A percentile compares a stretch with the other conserved stretches of the same genome.
These are phyloP conservation scores for Stephanodiscus minutulus DNA, from an alignment of 108 stramenopile genomes.

Conservation along the genomic window DNA sequence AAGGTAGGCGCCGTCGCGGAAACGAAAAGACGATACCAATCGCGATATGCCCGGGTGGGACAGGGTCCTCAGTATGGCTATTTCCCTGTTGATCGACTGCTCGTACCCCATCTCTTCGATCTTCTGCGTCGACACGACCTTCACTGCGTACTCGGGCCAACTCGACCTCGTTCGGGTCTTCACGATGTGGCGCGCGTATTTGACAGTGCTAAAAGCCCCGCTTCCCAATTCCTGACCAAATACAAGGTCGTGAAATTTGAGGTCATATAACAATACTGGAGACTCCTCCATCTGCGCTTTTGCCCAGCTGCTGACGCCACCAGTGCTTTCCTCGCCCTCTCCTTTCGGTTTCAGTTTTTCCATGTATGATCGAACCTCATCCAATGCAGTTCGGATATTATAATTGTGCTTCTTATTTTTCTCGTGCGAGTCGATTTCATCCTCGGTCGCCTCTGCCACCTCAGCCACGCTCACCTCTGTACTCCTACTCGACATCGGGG, in stretches of 20 bases:
- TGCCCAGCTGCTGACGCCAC: conserved; percentile 74
- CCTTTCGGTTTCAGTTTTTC: conserved; percentile 59
- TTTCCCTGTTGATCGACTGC: conserved; percentile 84
- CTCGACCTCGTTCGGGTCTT: conserved; percentile 70
- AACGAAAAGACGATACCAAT: conserved; percentile 92
- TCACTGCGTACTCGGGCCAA: conserved; percentile 98
- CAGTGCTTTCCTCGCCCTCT: conserved; percentile 38
- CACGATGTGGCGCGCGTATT: conserved; percentile 89
- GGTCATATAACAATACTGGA: conserved; percentile 80
- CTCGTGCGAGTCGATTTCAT: conserved; percentile 2
- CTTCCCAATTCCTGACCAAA: conserved; percentile 93
- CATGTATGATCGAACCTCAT: conserved; percentile 54
- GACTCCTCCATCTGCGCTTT: conserved; percentile 77
- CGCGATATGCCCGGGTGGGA: conserved; percentile 92
- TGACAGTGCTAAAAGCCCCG: conserved; percentile 89
- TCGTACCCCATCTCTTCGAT: conserved; percentile 86
- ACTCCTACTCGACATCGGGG: background rate
- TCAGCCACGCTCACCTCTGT: conserved; percentile 4
- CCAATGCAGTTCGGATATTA: conserved; percentile 8
- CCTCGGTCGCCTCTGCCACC: conserved; percentile 10
- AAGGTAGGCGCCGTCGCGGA: conserved; percentile 89
- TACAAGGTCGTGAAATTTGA: conserved; percentile 97
- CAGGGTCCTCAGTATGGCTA: conserved; percentile 85
- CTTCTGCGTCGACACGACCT: conserved; percentile 81
- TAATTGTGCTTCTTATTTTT: background rate